A percentile compares a stretch with the other conserved stretches of the same genome.
These are phyloP conservation scores for Phytophthora idaei DNA, from an alignment of 352 stramenopile genomes.

Conservation along the genomic window DNA sequence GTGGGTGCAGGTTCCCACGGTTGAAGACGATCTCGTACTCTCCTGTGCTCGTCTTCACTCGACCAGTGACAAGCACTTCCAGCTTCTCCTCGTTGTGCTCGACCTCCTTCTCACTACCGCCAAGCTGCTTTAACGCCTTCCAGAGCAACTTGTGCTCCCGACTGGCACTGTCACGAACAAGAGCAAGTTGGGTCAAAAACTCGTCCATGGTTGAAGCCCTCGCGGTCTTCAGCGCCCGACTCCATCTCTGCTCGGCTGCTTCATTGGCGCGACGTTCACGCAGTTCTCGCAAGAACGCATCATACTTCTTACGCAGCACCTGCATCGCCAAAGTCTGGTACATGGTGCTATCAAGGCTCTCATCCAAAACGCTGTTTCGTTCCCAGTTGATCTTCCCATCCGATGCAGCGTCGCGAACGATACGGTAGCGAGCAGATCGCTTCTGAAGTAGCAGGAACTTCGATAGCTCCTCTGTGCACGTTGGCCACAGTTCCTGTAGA, in stretches of 20 bases:
- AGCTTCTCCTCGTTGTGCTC: constrained; percentile 58
- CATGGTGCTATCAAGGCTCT: constrained; percentile 26
- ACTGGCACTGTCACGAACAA: constrained; percentile 33
- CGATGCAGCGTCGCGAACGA: constrained; percentile 25
- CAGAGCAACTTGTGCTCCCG: constrained; percentile 59
- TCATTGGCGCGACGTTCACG: constrained; percentile 47
- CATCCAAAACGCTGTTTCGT: constrained; percentile 28
- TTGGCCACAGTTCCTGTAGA: constrained; percentile 57
- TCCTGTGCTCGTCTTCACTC: constrained; percentile 18
- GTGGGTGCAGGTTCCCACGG: constrained; percentile 61
- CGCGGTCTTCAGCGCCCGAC: constrained; percentile 38
- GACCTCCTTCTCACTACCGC: constrained; percentile 27
- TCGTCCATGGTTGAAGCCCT: constrained; percentile 31
- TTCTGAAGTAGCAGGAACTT: constrained; percentile 71
- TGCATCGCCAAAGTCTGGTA: constrained; percentile 47
- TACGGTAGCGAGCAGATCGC: constrained; percentile 54
- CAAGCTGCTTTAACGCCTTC: constrained; percentile 46
- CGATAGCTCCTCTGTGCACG: constrained; percentile 43
- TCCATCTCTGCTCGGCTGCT: constrained; percentile 46
- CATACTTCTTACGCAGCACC: constrained; percentile 60
- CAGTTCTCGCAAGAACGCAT: constrained; percentile 47
- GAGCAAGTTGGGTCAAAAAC: constrained; percentile 35
- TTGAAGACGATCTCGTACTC: constrained; percentile 60
- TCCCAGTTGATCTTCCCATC: constrained; percentile 41
- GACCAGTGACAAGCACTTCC: constrained; percentile 54